These are phyloP conservation scores for Staphylotrichum tortipilum DNA, from an alignment of 495 filamentous ascomycete genomes.

Conservation along the genomic window DNA sequence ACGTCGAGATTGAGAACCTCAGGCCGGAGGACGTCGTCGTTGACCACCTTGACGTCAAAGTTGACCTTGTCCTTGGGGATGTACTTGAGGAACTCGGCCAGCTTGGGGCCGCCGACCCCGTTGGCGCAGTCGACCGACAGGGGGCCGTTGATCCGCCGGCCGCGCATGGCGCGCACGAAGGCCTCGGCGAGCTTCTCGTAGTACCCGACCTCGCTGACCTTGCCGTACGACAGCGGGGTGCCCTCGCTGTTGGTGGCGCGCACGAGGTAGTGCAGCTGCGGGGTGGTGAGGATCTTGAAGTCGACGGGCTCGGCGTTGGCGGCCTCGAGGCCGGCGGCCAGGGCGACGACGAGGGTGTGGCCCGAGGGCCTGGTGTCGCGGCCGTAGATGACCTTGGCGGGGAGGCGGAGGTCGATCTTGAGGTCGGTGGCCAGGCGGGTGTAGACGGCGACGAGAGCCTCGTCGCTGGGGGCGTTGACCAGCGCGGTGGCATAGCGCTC, in stretches of 20 bases:
- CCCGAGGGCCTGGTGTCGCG: slow-evolving; percentile 91
- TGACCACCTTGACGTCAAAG: slow-evolving; percentile 76
- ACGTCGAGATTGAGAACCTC: slow-evolving; percentile 84
- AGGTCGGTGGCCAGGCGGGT: slow-evolving; percentile 59
- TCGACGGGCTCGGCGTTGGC: slow-evolving; percentile 66
- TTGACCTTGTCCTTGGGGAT: slow-evolving; percentile 57
- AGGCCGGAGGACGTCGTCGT: slow-evolving; percentile 82
- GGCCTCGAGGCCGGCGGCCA: slow-evolving; percentile 68
- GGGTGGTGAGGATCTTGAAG: slow-evolving; percentile 83
- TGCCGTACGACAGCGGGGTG: slow-evolving; percentile 73
- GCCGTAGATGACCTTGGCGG: slow-evolving; percentile 77
- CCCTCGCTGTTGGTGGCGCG: slow-evolving; percentile 88
- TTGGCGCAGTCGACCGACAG: slow-evolving; percentile 94
- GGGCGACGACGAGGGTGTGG: slow-evolving; percentile 65
- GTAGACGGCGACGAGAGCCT: slow-evolving; percentile 66
- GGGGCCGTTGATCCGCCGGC: slow-evolving; percentile 56
- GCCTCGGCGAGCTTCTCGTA: slow-evolving; percentile 82
- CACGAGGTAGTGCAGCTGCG: slow-evolving; percentile 92
- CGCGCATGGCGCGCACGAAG: slow-evolving; percentile 70
- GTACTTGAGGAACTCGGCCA: slow-evolving; percentile 77
- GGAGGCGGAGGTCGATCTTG: slow-evolving; percentile 60
- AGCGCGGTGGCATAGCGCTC: slow-evolving; percentile 78
- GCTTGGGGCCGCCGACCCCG: slow-evolving; percentile 89
- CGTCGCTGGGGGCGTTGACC: slow-evolving; percentile 70
- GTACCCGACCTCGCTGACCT: slow-evolving; percentile 82